Conservation (phyloP, 495 filamentous ascomycete genomes). For the Daldinia vernicosa region DNA sequence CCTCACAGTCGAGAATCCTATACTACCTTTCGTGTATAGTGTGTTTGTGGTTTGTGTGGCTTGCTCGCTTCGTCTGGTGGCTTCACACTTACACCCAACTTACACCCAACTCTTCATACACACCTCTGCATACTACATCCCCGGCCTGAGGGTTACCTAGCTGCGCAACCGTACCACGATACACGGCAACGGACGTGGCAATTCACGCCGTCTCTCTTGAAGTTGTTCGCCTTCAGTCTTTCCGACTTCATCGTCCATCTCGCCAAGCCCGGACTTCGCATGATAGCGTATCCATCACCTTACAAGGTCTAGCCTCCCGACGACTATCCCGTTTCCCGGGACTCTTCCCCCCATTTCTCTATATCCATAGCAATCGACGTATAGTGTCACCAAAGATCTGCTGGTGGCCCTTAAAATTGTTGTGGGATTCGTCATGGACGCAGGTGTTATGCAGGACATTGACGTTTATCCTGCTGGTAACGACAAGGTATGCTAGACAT, state of each 20-base stretch:
- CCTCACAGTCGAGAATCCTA: slow-evolving; percentile 12
- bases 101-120: slow-evolving; percentile 18
- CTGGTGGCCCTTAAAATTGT: slow-evolving; percentile 41
- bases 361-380: slow-evolving; percentile 30
- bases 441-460: slow-evolving; percentile 51
- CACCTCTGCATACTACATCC: slow-evolving; percentile 3
- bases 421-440: slow-evolving; percentile 49
- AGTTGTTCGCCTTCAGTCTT: background rate
- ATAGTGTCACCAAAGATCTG: slow-evolving; percentile 40
- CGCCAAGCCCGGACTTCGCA: slow-evolving; percentile 35
- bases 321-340: slow-evolving; percentile 24
- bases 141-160: slow-evolving; percentile 23
- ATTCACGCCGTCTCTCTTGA: slow-evolving; percentile 4
- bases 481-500: slow-evolving; percentile 36
- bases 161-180: slow-evolving; percentile 29
- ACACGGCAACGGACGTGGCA: slow-evolving; percentile 41
- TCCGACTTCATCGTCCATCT: slow-evolving; percentile 30
- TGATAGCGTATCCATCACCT: slow-evolving; percentile 28
- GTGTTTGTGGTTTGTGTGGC: slow-evolving; percentile 28
- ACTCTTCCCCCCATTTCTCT: slow-evolving; percentile 16
- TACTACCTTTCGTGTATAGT: slow-evolving; percentile 12
- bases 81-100: slow-evolving; percentile 30
- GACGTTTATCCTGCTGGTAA: slow-evolving; percentile 48
- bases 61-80: slow-evolving; percentile 32
- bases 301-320: slow-evolving; percentile 28